Evolutionary conservation across 257 asterid species (phyloP), one percentile per base, ranked within the genome.

Genomic region (Schizonepeta tenuifolia): DNA sequence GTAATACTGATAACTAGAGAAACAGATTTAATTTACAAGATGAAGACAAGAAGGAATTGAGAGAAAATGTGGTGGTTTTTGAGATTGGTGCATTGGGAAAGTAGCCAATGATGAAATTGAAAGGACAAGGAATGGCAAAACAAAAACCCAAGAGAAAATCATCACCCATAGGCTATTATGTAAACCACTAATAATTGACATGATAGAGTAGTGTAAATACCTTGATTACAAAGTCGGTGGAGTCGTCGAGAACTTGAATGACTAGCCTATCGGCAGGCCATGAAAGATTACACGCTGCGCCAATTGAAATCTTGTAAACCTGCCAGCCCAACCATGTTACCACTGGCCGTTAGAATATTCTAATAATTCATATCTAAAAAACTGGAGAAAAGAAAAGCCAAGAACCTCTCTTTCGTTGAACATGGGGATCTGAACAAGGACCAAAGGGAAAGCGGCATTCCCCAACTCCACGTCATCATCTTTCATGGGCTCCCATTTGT

Each of bases 401-500:
- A 21, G n/a, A 9, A 86, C 92, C 92, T 86, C 92, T 78, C 31
- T 82, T 24, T 86, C 92, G 41, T 86, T 86, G 70, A 82, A 85
- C 92, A 87, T 87, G 64, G 92, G 92, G 88, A 87, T 87, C 88
- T 87, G 92, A 61, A 87, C 86, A 3, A 87, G 90, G 9, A 87
- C 92, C 77, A 73, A 66, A 2, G 92, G 92, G 26, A 76, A 87
- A 64, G 74, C 82, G 1, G 57, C 77, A 18, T 22, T 83, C 7
- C 88, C 89, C 62, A 75, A 28, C 69, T 87, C 99, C 78, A 90
- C 50, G 66, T 95, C 99, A 33, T 91, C 97, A 33, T 91, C 97
- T 14, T 56, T 62, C 83, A 95, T 77, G 64, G 96, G 73, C 81
- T 86, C 95, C 89, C 89, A 95, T 44, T 82, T 95, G 81, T 92